Evolutionary conservation across 2,329 filamentous ascomycete genomes (phyloP), one percentile per base, ranked within the genome.

Genomic region (Amylocarpus encephaloides): DNA sequence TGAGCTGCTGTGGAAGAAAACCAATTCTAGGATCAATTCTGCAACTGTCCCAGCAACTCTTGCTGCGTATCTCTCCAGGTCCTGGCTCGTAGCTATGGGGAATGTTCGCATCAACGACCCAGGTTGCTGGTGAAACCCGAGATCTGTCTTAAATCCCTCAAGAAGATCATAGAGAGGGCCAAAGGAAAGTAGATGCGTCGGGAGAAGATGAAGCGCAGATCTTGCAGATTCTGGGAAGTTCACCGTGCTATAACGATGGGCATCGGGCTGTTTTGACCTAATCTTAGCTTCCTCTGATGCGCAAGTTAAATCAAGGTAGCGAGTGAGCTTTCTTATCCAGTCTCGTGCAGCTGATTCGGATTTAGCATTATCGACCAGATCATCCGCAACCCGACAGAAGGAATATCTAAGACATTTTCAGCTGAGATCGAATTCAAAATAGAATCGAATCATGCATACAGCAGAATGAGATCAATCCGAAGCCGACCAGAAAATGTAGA

Each of bases 21-120:
- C 82, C 2, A 88, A 72, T 61, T 84, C 75, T 6, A 88, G 71
- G 56, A 83, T 85, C 32, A 86, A 73, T 54, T 85, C 76, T 10
- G 83, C 86, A 2, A 89, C 82, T 0, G 85, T 88, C 7, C 85
- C 83, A 2, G 86, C 86, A 6, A 89, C 86, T 2, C 78, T 74
- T n/a, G 76, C 73, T 0, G 79, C 77, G 59, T 90, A 90, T 0
- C 73, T 58, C 49, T 82, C 73, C 1, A 90, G 69, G 47, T 84
- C 80, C 0, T 67, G 55, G 36, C 82, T 80, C 1, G 73, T 73
- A 32, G 68, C 62, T 15, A 89, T 87, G 0, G 84, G 83, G 30
- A 52, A 45, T 5, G 61, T 44, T 3, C 39, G 45, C 13, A 10
- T 33, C 7, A 51, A 54, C 6, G n/a, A 18, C 6, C 29, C 10